Evolutionary conservation across 495 filamentous ascomycete genomes (phyloP), one percentile per base, ranked within the genome.

Genomic region (Penicillium subrubescens): DNA sequence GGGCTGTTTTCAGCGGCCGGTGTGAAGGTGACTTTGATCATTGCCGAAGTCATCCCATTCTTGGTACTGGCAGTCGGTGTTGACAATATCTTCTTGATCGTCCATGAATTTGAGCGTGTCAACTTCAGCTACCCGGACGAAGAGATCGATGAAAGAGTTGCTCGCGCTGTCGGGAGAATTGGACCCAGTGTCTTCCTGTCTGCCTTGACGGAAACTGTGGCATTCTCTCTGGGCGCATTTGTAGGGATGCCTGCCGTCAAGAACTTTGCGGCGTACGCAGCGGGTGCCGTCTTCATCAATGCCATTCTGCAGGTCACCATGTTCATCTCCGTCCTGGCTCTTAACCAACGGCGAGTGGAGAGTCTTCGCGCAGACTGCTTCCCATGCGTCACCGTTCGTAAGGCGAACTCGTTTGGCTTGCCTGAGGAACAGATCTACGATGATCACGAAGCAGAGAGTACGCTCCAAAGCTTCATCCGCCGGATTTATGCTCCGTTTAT

Each of bases 31-130:
- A 99, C 95, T 4, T 79, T 99, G 63, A 98, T 99, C 71, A 98
- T 99, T 66, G 94, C 96, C 8, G 95, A 99, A 72, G 95, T 99
- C 64, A 99, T 99, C 62, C 95, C 95, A 0, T 99, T 99, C 75
- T 87, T 99, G 65, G 94, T 99, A 14, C 79, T 99, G 12, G 95
- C 95, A 52, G 91, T 99, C 19, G 95, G 95, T 27, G 96, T 99
- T 11, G 95, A 99, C 83, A 99, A 99, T 73, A 98, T 99, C 71
- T 99, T 99, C 78, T 78, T 99, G 56, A 97, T 99, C 56, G 96
- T 98, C 8, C 94, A 99, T 77, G 95, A 99, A 71, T 97, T 99
- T 67, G 96, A 99, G 76, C 85, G 96, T 31, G 88, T 96, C 61
- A 97, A 98, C 70, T 78, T 94, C 72, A 96, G 87, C 73, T 87